Base-by-base conservation (phyloP, 1,284 basidiomycete species). In the Rhodotorula sp. region DNA sequence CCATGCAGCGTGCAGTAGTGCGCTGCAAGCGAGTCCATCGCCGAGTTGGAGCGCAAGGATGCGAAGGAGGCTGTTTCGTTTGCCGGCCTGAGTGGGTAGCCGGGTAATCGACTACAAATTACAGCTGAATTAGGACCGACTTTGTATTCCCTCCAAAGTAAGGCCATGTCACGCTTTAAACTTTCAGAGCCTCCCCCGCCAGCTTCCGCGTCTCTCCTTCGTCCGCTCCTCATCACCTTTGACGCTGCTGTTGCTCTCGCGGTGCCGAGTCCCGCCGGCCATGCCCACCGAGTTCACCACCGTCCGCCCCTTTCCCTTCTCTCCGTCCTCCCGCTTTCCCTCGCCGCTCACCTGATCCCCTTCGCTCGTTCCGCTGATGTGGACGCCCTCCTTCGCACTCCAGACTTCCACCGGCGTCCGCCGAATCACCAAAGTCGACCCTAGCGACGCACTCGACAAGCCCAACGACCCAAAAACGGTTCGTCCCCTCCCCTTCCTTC, bases 381-480 rank as follows among this genome's bases (percentile, higher is more conserved):
- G 17, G 0, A 32, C 59, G 20, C 22, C 11, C 53, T 30, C 22
- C 5, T 22, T 8, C 1, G 13, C 47, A 9, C 2, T 8, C 20
- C 60, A 76, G 71, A 67, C 64, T 51, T 54, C 54, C 32, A 27
- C 44, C 39, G 76, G 74, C 36, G 72, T 77, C 9, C 71, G 71
- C 11, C 68, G 74, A 20, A 72, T 77, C 60, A 66, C 59, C 36
- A 71, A 71, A 13, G 70, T 74, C n/a, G 76, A 77, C 56, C 72
- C 76, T 11, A 19, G 53, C 24, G 76, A 75, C 36, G 74, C 66
- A 0, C 62, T 59, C n/a, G 47, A 27, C 11, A 57, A 66, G 34
- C 27, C 54, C 22, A 52, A 68, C 17, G 72, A 74, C 51, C 51
- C 70, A 19, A 74, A 76, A 24, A 75, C 74, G 9, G 64, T 60